These are phyloP conservation scores for Cicer judaicum DNA, from an alignment of 306 rosid species.

Conservation along the genomic window DNA sequence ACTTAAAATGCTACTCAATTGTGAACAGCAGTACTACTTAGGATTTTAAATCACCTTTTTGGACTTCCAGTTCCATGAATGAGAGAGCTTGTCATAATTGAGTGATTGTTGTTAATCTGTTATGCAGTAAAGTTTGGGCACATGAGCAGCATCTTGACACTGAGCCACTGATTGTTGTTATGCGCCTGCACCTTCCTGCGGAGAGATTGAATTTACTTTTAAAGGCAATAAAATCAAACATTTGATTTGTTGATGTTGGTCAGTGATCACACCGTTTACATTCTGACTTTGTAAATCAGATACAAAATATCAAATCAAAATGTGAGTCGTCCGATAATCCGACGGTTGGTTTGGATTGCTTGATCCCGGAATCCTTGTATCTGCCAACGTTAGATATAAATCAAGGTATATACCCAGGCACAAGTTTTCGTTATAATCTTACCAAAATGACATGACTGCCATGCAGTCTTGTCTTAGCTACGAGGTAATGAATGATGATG, in stretches of 20 bases:
- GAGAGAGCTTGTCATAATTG: background rate
- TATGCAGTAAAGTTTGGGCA: constrained; percentile 6
- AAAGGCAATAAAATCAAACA: background rate
- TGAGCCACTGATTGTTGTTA: background rate
- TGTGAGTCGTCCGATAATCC: background rate
- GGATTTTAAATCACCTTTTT: constrained; percentile 1
- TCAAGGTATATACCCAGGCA: background rate
- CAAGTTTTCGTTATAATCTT: background rate
- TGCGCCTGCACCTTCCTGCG: background rate
- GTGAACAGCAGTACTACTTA: constrained; percentile 4
- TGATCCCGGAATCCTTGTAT: background rate
- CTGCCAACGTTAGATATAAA: background rate
- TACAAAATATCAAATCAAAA: background rate
- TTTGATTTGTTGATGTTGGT: background rate
- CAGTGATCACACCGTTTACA: background rate
- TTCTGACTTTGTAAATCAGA: background rate
- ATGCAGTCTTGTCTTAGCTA: background rate
- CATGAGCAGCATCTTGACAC: constrained; percentile 9
- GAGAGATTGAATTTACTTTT: background rate
- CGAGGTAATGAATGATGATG: background rate
- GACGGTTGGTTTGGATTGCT: background rate
- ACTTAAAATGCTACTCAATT: background rate
- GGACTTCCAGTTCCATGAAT: background rate
- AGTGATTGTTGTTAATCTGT: background rate
- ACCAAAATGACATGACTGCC: background rate